Percentiles rank a stretch among this genome's conserved stretches.
phyloP scores from a whole-genome alignment of 257 asterid species.

The Solanum medicagineum region DNA sequence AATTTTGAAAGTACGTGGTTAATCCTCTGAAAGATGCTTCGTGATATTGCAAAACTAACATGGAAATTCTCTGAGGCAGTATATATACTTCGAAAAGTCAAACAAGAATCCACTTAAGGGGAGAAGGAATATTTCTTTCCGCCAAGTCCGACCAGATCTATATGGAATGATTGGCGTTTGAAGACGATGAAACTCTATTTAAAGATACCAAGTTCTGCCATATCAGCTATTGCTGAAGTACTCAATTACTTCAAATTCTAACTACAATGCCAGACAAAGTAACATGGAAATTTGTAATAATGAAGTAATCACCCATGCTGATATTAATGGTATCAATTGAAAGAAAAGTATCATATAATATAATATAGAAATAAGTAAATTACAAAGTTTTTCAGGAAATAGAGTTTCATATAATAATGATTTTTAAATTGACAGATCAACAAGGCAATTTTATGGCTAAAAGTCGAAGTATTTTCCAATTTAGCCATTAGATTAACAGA shows the following conservation, averaged over 20 bases:
- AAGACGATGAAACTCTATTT: neutral
- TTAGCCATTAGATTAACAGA: neutral
- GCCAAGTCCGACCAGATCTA: neutral
- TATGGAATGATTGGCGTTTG: neutral
- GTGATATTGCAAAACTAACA: neutral
- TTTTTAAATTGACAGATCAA: neutral
- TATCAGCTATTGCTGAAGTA: neutral
- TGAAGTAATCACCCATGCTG: neutral
- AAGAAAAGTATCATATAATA: neutral
- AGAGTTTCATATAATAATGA: neutral
- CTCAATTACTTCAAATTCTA: neutral
- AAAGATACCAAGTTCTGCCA: neutral
- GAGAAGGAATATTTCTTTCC: neutral
- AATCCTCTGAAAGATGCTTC: neutral
- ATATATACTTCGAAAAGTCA: neutral
- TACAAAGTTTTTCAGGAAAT: neutral
- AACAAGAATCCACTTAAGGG: neutral
- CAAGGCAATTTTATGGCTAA: neutral
- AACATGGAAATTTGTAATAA: neutral
- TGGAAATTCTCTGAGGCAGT: neutral
- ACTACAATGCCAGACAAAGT: neutral
- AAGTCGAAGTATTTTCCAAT: neutral
- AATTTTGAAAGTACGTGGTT: neutral
- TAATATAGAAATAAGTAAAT: neutral
- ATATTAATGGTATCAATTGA: neutral